A percentile compares a stretch with the other conserved stretches of the same genome.
These are phyloP conservation scores for Epichloe uncinata DNA, from an alignment of 2,329 filamentous ascomycete species.

Conservation along the genomic window DNA sequence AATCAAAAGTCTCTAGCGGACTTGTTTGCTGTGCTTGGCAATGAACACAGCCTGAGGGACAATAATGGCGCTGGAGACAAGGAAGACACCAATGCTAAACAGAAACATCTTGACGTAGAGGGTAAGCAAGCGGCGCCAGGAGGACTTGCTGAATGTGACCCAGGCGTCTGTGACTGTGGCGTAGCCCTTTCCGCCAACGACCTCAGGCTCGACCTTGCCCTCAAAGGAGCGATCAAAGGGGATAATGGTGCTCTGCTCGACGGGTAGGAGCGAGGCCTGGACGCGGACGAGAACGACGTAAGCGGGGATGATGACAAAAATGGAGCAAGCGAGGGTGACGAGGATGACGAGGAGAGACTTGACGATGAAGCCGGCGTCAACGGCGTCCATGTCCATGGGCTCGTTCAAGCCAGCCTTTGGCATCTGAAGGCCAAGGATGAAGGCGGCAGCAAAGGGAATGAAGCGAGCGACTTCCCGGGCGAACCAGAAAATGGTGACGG, in stretches of 20 bases:
- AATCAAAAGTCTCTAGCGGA: neutral
- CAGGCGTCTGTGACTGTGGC: slow-evolving; percentile 64
- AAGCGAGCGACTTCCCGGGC: slow-evolving; percentile 36
- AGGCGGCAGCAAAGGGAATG: slow-evolving; percentile 30
- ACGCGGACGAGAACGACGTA: slow-evolving; percentile 67
- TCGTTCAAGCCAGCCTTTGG: slow-evolving; percentile 22
- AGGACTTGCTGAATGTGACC: slow-evolving; percentile 60
- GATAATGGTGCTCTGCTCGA: slow-evolving; percentile 71
- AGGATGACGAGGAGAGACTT: slow-evolving; percentile 34
- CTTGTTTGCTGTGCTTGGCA: slow-evolving; percentile 8
- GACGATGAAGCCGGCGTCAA: slow-evolving; percentile 17
- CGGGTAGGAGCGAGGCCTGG: slow-evolving; percentile 73
- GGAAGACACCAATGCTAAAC: slow-evolving; percentile 34
- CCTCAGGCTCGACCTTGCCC: slow-evolving; percentile 60
- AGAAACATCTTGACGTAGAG: slow-evolving; percentile 60
- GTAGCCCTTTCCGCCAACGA: slow-evolving; percentile 59
- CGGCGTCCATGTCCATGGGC: slow-evolving; percentile 16
- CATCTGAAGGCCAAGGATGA: slow-evolving; percentile 31
- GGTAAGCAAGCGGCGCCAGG: slow-evolving; percentile 60
- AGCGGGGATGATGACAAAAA: slow-evolving; percentile 61
- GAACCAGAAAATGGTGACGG: slow-evolving; percentile 50
- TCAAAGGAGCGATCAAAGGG: slow-evolving; percentile 81
- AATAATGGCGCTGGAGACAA: slow-evolving; percentile 34
- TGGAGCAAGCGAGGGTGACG: slow-evolving; percentile 34
- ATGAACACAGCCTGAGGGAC: slow-evolving; percentile 37